Conservation (phyloP, 345 rosid species). For the Durio zibethinus region DNA sequence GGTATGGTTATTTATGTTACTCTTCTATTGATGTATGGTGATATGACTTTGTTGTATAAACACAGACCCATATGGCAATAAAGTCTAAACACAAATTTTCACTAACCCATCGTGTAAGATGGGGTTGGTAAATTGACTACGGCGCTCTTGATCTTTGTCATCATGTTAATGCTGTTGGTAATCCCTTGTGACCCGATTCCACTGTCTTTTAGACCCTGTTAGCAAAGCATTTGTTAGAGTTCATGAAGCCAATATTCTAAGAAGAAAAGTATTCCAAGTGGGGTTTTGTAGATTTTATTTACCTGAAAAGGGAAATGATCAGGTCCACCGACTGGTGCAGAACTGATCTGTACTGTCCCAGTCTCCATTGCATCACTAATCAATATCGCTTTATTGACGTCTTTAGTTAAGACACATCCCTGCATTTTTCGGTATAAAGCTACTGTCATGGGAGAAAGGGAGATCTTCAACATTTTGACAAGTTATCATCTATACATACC, state of each 20-base stretch:
- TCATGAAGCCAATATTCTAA: not conserved
- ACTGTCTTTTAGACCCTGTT: conserved; percentile 93
- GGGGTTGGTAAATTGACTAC: too few relatives aligned
- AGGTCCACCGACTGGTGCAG: conserved; percentile 98
- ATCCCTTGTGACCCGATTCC: conserved; percentile 90
- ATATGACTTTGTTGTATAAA: too few relatives aligned
- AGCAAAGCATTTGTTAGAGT: not conserved
- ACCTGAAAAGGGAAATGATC: conserved; percentile 99
- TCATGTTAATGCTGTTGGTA: too few relatives aligned
- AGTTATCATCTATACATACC: conserved; percentile 35
- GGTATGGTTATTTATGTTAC: too few relatives aligned
- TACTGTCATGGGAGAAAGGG: not conserved
- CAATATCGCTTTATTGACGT: conserved; percentile 81
- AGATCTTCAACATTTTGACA: not conserved
- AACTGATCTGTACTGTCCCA: conserved; percentile 94
- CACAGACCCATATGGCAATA: too few relatives aligned
- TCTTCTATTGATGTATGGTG: too few relatives aligned
- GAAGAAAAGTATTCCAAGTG: too few relatives aligned
- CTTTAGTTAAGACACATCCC: conserved; percentile 95
- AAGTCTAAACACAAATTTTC: too few relatives aligned
- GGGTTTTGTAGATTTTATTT: not conserved
- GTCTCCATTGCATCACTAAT: conserved; percentile 98
- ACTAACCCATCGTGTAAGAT: too few relatives aligned
- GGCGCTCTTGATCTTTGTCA: too few relatives aligned
- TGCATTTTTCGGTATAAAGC: conserved; percentile 19